Evolutionary conservation across 139 green algal genomes (phyloP).

Genomic region (Trebouxia sp.): DNA sequence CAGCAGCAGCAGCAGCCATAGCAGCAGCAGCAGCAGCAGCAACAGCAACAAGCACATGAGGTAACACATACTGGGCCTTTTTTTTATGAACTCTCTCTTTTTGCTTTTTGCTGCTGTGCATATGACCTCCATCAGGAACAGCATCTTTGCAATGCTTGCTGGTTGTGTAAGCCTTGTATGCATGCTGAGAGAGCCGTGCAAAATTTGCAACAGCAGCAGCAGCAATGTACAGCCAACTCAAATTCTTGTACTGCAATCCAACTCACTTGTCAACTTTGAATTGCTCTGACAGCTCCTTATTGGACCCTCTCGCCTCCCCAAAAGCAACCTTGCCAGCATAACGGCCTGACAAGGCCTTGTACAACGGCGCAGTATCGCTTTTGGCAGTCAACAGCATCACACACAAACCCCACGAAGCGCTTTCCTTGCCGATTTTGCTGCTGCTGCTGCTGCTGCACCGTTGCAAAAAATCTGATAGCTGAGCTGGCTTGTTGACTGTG

Average conservation of each 20-base stretch:
- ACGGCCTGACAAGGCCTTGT: slow-evolving; percentile 36
- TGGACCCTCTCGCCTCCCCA: slow-evolving; percentile 45
- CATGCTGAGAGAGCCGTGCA: too few relatives aligned
- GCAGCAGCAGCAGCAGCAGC: too few relatives aligned
- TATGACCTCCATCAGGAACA: too few relatives aligned
- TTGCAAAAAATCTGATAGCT: slow-evolving; percentile 40
- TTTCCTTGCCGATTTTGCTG: slow-evolving; percentile 23
- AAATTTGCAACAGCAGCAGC: neutral
- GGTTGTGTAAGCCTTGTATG: too few relatives aligned
- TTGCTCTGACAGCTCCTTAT: slow-evolving; percentile 23
- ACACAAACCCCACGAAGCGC: slow-evolving; percentile 63
- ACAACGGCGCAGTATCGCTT: slow-evolving; percentile 45
- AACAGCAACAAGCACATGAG: too few relatives aligned
- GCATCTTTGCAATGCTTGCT: too few relatives aligned
- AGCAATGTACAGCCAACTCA: neutral
- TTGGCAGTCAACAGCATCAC: slow-evolving; percentile 79
- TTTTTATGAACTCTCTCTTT: too few relatives aligned
- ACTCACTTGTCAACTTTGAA: slow-evolving; percentile 23
- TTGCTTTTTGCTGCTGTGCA: too few relatives aligned
- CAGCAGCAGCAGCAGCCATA: too few relatives aligned
- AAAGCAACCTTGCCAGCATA: slow-evolving; percentile 49
- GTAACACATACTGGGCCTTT: too few relatives aligned
- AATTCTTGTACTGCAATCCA: neutral
- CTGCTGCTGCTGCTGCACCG: neutral
- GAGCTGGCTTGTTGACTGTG: slow-evolving; percentile 29